phyloP scores from a whole-genome alignment of 2,329 filamentous ascomycete genomes.

The Penicillium nordicum region DNA sequence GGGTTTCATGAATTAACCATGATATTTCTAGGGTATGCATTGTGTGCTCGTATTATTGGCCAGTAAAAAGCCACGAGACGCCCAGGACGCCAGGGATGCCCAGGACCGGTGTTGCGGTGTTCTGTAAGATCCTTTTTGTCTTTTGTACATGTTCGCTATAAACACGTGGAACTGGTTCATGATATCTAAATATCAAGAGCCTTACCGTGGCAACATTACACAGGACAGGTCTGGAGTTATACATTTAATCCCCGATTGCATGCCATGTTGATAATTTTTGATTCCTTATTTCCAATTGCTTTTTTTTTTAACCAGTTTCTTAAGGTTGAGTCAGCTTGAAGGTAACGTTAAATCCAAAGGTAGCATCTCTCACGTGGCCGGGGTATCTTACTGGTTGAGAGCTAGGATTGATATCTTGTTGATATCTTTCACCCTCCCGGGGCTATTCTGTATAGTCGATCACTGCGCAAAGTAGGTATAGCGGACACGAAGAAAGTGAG shows the following conservation, averaged over 20 bases:
- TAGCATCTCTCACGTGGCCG: neutral
- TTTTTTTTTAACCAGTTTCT: neutral
- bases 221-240: neutral
- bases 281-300: neutral
- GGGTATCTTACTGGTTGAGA: neutral
- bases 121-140: neutral
- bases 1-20: neutral
- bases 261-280: neutral
- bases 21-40: neutral
- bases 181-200: neutral
- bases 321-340: constrained; percentile 1
- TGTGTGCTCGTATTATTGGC: neutral
- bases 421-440: neutral
- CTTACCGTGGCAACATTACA: neutral
- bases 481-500: neutral
- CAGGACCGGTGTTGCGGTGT: neutral
- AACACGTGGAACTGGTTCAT: neutral
- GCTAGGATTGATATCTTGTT: neutral
- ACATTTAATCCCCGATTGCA: neutral
- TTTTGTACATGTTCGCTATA: neutral
- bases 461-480: neutral
- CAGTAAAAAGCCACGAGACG: neutral
- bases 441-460: neutral
- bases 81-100: neutral
- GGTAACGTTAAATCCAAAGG: constrained; percentile 5